Evolutionary conservation across 2,329 filamentous ascomycete species (phyloP).

Genomic region (Sporothrix phasma): DNA sequence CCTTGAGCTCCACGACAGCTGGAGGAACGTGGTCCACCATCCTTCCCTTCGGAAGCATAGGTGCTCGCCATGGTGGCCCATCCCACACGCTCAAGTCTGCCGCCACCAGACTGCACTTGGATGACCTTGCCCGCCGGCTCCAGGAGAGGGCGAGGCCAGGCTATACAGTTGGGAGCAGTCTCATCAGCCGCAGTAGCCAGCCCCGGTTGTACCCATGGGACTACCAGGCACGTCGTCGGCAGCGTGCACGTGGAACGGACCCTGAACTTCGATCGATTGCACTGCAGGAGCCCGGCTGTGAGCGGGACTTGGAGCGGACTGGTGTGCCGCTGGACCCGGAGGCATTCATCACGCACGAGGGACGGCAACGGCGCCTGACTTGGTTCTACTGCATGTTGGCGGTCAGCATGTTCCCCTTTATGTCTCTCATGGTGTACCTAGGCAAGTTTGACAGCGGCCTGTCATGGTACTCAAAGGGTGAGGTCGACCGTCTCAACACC

Average conservation of each 20-base stretch:
- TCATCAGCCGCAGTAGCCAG: neutral
- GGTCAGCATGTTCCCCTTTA: slow-evolving; percentile 37
- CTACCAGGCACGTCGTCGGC: slow-evolving; percentile 15
- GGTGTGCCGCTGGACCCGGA: slow-evolving; percentile 20
- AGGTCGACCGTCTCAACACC: slow-evolving; percentile 31
- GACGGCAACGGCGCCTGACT: slow-evolving; percentile 24
- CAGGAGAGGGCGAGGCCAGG: neutral
- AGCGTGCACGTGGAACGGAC: slow-evolving; percentile 13
- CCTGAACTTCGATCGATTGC: slow-evolving; percentile 18
- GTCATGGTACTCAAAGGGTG: slow-evolving; percentile 40
- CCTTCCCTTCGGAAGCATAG: slow-evolving; percentile 8
- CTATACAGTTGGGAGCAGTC: neutral
- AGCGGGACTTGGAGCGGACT: slow-evolving; percentile 12
- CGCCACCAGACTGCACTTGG: slow-evolving; percentile 12
- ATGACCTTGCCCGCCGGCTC: neutral
- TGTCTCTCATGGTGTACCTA: slow-evolving; percentile 34
- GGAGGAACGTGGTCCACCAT: slow-evolving; percentile 7
- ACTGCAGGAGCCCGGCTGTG: neutral
- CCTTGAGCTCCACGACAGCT: neutral
- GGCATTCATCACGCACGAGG: slow-evolving; percentile 23
- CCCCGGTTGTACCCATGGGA: slow-evolving; percentile 22
- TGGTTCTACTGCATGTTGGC: slow-evolving; percentile 33
- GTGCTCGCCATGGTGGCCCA: neutral
- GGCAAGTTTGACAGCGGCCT: slow-evolving; percentile 37
- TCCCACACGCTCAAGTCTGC: slow-evolving; percentile 4